Conservation (phyloP, 208 protist species). For the Giardia muris region DNA sequence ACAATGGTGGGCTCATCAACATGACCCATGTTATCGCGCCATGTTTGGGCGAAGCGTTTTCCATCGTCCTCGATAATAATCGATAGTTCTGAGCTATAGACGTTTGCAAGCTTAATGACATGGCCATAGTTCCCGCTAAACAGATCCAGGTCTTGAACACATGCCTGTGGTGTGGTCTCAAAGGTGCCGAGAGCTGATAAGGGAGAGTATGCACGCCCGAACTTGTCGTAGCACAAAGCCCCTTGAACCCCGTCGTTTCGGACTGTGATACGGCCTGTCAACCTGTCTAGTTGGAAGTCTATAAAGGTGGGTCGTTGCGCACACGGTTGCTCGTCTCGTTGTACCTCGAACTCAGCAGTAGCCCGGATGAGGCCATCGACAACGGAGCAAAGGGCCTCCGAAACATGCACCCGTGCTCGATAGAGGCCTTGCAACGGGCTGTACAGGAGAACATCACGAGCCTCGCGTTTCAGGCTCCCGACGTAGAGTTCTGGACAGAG, state of each 20-base stretch:
- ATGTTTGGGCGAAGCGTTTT: constrained; percentile 62
- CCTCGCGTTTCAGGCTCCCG: constrained; percentile 65
- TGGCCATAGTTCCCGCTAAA: constrained; percentile 86
- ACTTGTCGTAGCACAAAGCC: not conserved
- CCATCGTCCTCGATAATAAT: constrained; percentile 69
- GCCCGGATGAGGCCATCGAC: constrained; percentile 99
- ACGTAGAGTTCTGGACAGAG: constrained; percentile 96
- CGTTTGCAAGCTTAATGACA: constrained; percentile 97
- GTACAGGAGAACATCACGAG: constrained; percentile 75
- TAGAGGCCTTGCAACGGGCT: constrained; percentile 48
- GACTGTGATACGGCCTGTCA: constrained; percentile 61
- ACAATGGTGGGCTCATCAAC: constrained; percentile 65
- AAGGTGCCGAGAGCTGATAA: constrained; percentile 98
- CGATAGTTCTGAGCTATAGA: constrained; percentile 75
- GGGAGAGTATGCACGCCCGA: constrained; percentile 71
- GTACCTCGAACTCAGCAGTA: constrained; percentile 94
- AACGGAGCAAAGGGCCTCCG: constrained; percentile 91
- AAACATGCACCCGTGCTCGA: not conserved
- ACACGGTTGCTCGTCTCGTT: constrained; percentile 52
- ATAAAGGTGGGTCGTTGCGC: constrained; percentile 4
- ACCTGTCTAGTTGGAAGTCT: not conserved
- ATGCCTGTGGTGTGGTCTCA: constrained; percentile 90
- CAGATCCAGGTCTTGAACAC: constrained; percentile 84
- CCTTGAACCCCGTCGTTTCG: constrained; percentile 76
- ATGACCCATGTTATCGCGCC: constrained; percentile 82